Percentiles rank a stretch among this genome's conserved stretches.
Conservation (phyloP, 768 basidiomycete species). For the Kwoniella sp. region DNA sequence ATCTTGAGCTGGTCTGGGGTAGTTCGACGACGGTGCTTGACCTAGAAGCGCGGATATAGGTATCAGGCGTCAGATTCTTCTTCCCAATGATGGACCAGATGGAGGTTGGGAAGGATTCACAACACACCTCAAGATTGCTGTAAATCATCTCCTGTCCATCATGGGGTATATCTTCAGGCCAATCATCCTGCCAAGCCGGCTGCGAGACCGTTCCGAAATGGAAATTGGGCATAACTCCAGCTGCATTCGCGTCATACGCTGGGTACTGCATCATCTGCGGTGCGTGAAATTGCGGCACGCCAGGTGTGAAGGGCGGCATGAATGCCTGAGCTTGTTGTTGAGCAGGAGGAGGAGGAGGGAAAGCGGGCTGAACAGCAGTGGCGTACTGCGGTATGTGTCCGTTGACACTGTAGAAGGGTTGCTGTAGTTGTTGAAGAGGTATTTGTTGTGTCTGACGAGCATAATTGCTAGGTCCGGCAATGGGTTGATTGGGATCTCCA, state of each 20-base stretch:
- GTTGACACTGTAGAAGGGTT: conserved; percentile 9
- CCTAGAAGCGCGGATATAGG: conserved; percentile 59
- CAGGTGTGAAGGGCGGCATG: conserved; percentile 7
- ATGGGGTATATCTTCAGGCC: conserved; percentile 11
- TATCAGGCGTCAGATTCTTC: not conserved
- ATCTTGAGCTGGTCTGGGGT: conserved; percentile 83
- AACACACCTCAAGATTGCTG: conserved; percentile 24
- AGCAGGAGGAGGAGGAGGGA: conserved; percentile 7
- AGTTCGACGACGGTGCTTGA: conserved; percentile 91
- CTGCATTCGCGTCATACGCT: conserved; percentile 2
- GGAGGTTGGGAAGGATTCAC: no score
- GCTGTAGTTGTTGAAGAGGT: conserved; percentile 10
- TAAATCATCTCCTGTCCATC: conserved; percentile 27
- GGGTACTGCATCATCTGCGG: conserved; percentile 9
- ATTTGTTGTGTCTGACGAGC: conserved; percentile 5
- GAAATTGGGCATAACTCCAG: conserved; percentile 16
- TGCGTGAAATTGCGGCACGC: conserved; percentile 4
- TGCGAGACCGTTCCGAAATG: conserved; percentile 20
- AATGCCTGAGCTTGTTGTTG: conserved; percentile 7
- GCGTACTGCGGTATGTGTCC: conserved; percentile 11
- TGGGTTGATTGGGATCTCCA: conserved; percentile 7
- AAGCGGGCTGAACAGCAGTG: not conserved
- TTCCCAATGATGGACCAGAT: no score
- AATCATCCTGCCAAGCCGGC: conserved; percentile 16
- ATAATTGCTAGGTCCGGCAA: conserved; percentile 23